Evolutionary conservation across 1,284 basidiomycete genomes (phyloP).

Genomic region (Ustilago loliicola): DNA sequence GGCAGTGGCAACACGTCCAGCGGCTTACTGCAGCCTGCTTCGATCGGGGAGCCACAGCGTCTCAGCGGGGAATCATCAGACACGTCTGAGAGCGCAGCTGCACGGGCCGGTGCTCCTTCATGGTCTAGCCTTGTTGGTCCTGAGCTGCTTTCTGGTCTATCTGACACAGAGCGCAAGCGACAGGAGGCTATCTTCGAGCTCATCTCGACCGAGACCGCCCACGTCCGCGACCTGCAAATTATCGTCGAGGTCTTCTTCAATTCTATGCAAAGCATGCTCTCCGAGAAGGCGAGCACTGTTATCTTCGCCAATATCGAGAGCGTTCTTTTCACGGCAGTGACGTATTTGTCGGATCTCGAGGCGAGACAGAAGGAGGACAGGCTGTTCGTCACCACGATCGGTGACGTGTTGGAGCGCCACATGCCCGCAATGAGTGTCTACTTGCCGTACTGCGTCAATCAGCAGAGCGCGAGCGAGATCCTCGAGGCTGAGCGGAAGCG

Average conservation of each 20-base stretch:
- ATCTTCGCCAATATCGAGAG: conserved; percentile 96
- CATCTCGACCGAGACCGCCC: conserved; percentile 97
- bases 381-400: conserved; percentile 88
- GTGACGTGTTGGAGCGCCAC: conserved; percentile 83
- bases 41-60: conserved; percentile 22
- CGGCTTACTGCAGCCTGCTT: conserved; percentile 18
- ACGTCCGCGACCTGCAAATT: conserved; percentile 92
- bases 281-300: conserved; percentile 81
- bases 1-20: conserved; percentile 12
- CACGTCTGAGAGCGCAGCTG: not conserved
- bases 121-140: conserved; percentile 92
- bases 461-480: conserved; percentile 82
- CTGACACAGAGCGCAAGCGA: conserved; percentile 92
- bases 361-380: conserved; percentile 89
- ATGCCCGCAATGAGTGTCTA: conserved; percentile 84
- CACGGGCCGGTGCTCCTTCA: conserved; percentile 74
- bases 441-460: conserved; percentile 92
- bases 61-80: conserved; percentile 19
- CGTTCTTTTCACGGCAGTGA: conserved; percentile 38
- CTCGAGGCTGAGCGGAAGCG: conserved; percentile 81
- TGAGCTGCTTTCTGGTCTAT: conserved; percentile 82
- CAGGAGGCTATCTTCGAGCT: conserved; percentile 99
- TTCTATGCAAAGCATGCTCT: conserved; percentile 79
- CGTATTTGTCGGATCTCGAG: conserved; percentile 78
- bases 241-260: conserved; percentile 79